Conservation (phyloP, 441 rosid species). For the Eutrema salsugineum region DNA sequence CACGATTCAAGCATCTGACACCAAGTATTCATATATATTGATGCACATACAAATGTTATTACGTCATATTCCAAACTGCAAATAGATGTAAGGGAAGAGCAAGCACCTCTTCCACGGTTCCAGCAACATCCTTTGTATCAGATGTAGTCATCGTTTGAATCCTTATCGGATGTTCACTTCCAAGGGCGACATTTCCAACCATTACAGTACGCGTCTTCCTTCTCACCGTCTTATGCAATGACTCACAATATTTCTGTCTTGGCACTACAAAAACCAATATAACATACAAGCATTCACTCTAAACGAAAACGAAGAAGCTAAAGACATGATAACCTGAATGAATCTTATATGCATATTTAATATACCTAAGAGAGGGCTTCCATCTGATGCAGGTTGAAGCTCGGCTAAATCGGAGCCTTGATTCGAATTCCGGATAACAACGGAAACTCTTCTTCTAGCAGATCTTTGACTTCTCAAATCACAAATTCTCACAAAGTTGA, state of each 20-base stretch:
- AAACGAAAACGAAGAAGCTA: not conserved
- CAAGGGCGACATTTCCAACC: constrained; percentile 94
- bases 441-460: constrained; percentile 41
- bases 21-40: not conserved
- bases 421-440: constrained; percentile 59
- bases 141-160: constrained; percentile 95
- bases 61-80: not conserved
- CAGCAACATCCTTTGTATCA: constrained; percentile 87
- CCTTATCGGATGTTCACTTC: constrained; percentile 91
- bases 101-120: constrained; percentile 85
- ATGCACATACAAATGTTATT: not conserved
- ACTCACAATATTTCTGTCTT: constrained; percentile 89
- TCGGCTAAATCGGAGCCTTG: constrained; percentile 62
- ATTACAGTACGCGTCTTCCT: constrained; percentile 88
- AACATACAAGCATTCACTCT: not conserved
- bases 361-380: constrained; percentile 81
- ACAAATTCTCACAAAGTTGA: constrained; percentile 60
- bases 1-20: not conserved
- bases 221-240: constrained; percentile 79
- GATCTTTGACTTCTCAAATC: constrained; percentile 52
- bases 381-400: constrained; percentile 78
- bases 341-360: not conserved
- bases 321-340: not conserved
- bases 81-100: not conserved
- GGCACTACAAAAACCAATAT: constrained; percentile 55